phyloP scores from a whole-genome alignment of 1,284 basidiomycete genomes.

The Termitomyces sp. region DNA sequence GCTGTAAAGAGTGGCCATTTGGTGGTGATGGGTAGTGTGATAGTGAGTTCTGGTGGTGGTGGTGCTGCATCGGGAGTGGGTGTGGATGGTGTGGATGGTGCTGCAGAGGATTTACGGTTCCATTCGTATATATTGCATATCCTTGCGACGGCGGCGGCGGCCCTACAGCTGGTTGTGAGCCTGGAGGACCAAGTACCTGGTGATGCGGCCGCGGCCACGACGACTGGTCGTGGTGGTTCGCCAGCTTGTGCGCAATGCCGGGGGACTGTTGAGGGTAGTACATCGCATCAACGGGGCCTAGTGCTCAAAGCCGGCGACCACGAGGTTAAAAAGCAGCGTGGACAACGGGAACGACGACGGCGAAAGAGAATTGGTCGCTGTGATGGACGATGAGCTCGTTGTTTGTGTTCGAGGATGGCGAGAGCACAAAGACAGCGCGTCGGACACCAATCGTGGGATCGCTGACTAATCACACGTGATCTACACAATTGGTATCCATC shows the following conservation, averaged over 20 bases:
- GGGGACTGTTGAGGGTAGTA: constrained; percentile 79
- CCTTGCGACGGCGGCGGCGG: constrained; percentile 65
- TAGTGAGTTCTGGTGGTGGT: constrained; percentile 73
- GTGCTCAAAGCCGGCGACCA: constrained; percentile 14
- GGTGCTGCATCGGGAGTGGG: constrained; percentile 55
- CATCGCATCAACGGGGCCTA: constrained; percentile 45
- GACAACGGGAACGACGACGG: neutral
- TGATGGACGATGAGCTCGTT: constrained; percentile 15
- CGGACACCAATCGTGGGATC: constrained; percentile 16
- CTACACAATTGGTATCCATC: neutral
- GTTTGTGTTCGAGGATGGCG: constrained; percentile 7
- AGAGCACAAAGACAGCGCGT: constrained; percentile 20
- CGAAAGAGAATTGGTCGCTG: constrained; percentile 10
- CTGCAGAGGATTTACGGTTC: constrained; percentile 50
- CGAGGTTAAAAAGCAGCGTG: neutral
- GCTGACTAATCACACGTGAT: constrained; percentile 17
- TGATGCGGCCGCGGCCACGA: constrained; percentile 64
- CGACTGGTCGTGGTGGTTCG: constrained; percentile 64
- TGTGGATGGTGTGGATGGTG: constrained; percentile 59
- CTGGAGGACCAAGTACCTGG: constrained; percentile 53
- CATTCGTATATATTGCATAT: constrained; percentile 68
- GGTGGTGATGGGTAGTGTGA: constrained; percentile 69
- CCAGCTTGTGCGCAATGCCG: constrained; percentile 68
- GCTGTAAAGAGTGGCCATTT: constrained; percentile 54
- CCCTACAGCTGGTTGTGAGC: constrained; percentile 44